A percentile compares a stretch with the other conserved stretches of the same genome.
Evolutionary conservation across 805 yeast species (phyloP).

Genomic region (Millerozyma miso): DNA sequence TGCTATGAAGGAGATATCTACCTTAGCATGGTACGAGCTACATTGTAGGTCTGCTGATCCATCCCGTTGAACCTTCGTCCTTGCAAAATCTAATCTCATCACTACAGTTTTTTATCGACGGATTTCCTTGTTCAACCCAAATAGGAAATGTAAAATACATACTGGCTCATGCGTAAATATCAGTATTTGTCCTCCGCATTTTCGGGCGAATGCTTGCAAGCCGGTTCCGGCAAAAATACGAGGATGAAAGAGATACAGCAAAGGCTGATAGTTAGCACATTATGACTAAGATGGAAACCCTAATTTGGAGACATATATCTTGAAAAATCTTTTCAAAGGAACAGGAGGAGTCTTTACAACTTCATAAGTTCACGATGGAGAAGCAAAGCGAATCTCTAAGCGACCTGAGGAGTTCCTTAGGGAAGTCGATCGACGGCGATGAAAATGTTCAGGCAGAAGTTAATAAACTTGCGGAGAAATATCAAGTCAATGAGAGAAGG

Average conservation of each 20-base stretch:
- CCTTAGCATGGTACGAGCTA: too few species aligned
- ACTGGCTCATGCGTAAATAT: slow-evolving; percentile 1
- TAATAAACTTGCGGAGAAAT: slow-evolving; percentile 19
- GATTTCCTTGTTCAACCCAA: slow-evolving; percentile 28
- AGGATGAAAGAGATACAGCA: too few species aligned
- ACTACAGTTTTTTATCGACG: slow-evolving; percentile 29
- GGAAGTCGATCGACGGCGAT: background rate
- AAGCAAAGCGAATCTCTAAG: background rate
- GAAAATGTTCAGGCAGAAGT: slow-evolving; percentile 4
- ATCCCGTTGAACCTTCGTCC: too few species aligned
- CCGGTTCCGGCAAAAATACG: background rate
- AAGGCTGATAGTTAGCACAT: background rate
- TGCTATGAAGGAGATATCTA: too few species aligned
- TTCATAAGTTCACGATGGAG: too few species aligned
- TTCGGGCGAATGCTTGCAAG: background rate
- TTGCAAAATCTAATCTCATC: too few species aligned
- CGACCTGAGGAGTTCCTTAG: background rate
- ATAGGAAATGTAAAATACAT: slow-evolving; percentile 29
- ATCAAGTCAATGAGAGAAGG: slow-evolving; percentile 49
- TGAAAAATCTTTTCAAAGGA: too few species aligned
- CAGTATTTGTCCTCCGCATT: background rate
- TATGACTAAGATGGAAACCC: background rate
- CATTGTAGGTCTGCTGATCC: too few species aligned
- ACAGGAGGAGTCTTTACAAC: too few species aligned
- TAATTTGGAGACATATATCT: too few species aligned